Percentiles rank a stretch among this genome's conserved stretches.
These are phyloP conservation scores for Quercus ilex DNA, from an alignment of 306 rosid genomes.

Conservation along the genomic window DNA sequence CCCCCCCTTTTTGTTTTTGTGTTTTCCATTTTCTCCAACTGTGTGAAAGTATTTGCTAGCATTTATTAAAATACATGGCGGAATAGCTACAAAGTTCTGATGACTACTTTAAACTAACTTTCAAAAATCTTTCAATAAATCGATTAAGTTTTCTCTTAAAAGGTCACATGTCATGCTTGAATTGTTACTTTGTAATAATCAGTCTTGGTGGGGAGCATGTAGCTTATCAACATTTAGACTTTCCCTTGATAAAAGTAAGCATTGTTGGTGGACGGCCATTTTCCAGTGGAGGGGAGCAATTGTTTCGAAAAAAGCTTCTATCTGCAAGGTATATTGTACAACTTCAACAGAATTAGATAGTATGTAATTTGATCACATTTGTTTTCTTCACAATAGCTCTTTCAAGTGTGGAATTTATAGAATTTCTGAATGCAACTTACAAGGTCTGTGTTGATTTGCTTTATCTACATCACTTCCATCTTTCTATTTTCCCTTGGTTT, in stretches of 20 bases:
- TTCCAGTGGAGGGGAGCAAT: conserved; percentile 65
- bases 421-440: not conserved
- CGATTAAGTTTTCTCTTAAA: conserved; percentile 1
- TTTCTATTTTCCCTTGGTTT: not conserved
- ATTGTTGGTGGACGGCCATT: conserved; percentile 93
- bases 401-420: not conserved
- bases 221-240: conserved; percentile 70
- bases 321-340: conserved; percentile 62
- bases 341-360: not conserved
- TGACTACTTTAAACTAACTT: not conserved
- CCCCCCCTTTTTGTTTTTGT: not conserved
- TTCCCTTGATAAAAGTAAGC: conserved; percentile 63
- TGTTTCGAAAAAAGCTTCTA: conserved; percentile 58
- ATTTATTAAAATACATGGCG: not conserved
- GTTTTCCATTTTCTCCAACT: not conserved
- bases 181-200: conserved; percentile 24
- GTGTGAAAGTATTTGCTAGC: not conserved
- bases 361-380: not conserved
- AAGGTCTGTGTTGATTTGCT: not conserved
- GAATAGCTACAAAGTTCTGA: not conserved
- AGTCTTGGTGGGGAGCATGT: conserved; percentile 86
- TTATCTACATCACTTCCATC: not conserved
- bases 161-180: conserved; percentile 16
- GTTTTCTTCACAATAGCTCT: not conserved
- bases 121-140: too few relatives aligned